These are phyloP conservation scores for Phellinidium pouzarii DNA, from an alignment of 1,284 basidiomycete genomes.

Conservation along the genomic window DNA sequence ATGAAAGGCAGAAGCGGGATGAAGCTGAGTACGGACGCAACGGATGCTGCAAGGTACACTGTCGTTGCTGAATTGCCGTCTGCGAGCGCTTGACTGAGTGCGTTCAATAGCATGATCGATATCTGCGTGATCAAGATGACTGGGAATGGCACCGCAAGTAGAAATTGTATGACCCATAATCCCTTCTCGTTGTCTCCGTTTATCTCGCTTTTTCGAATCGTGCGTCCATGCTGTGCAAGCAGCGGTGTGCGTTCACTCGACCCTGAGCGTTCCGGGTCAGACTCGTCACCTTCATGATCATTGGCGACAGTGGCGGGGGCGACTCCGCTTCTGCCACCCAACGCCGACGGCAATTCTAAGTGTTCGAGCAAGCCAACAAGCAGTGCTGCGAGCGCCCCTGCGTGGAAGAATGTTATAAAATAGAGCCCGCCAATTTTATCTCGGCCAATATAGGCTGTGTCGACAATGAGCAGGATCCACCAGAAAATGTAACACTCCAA, in stretches of 20 bases:
- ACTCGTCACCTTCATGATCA: slow-evolving; percentile 24
- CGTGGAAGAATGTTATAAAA: slow-evolving; percentile 45
- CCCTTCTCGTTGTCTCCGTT: slow-evolving; percentile 35
- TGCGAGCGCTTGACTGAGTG: slow-evolving; percentile 51
- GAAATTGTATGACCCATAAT: slow-evolving; percentile 60
- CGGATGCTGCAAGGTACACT: slow-evolving; percentile 48
- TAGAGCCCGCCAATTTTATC: slow-evolving; percentile 28
- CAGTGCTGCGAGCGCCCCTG: slow-evolving; percentile 42
- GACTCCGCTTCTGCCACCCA: slow-evolving; percentile 11
- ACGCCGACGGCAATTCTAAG: slow-evolving; percentile 23
- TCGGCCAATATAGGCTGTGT: slow-evolving; percentile 25
- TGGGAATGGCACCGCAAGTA: slow-evolving; percentile 51
- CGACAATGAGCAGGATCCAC: slow-evolving; percentile 31
- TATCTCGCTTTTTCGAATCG: slow-evolving; percentile 23
- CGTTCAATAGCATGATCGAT: slow-evolving; percentile 40
- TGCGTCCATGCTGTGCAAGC: slow-evolving; percentile 29
- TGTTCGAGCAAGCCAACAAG: slow-evolving; percentile 37
- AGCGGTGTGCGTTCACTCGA: slow-evolving; percentile 45
- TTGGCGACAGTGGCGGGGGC: not conserved
- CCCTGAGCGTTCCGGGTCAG: slow-evolving; percentile 29
- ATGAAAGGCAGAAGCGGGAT: slow-evolving; percentile 59
- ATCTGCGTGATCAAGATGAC: slow-evolving; percentile 54
- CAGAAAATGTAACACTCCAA: slow-evolving; percentile 30
- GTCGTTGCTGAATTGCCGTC: slow-evolving; percentile 50
- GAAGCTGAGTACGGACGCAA: slow-evolving; percentile 44